Conservation (phyloP, 495 filamentous ascomycete species). For the Choiromyces venosus region DNA sequence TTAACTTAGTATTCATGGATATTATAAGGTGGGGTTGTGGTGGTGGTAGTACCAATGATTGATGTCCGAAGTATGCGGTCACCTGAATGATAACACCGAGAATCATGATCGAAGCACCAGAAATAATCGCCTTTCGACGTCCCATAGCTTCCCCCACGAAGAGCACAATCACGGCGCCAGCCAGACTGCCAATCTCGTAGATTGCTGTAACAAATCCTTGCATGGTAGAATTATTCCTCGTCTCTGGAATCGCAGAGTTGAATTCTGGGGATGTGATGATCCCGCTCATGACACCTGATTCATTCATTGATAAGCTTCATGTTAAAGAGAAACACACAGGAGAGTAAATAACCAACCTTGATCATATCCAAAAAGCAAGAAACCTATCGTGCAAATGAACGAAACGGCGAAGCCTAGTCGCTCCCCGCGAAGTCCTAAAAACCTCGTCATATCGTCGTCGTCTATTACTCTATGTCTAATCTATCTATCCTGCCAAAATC, state of each 20-base stretch:
- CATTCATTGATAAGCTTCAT: conserved; percentile 27
- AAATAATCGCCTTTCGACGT: conserved; percentile 55
- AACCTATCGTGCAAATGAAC: conserved; percentile 65
- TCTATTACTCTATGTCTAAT: not conserved
- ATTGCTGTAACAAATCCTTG: conserved; percentile 78
- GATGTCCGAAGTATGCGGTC: conserved; percentile 43
- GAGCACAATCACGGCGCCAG: conserved; percentile 67
- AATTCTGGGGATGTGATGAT: conserved; percentile 72
- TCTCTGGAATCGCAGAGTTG: conserved; percentile 63
- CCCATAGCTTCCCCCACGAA: conserved; percentile 63
- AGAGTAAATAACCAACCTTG: conserved; percentile 45
- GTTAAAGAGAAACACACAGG: conserved; percentile 12
- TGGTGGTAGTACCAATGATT: conserved; percentile 21
- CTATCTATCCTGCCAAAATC: not conserved
- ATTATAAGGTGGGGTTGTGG: not conserved
- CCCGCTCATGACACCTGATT: conserved; percentile 64
- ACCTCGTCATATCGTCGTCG: conserved; percentile 36
- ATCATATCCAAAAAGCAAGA: conserved; percentile 67
- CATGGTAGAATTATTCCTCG: conserved; percentile 61
- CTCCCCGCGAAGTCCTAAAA: conserved; percentile 60
- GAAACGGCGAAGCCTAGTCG: conserved; percentile 60
- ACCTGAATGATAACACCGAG: conserved; percentile 67
- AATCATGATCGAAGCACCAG: conserved; percentile 66
- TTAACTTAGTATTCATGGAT: conserved; percentile 31
- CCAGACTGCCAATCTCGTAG: conserved; percentile 73